A percentile compares a stretch with the other conserved stretches of the same genome.
These are phyloP conservation scores for Paratinospora sagittata DNA, from an alignment of 164 flowering plant species.

Conservation along the genomic window DNA sequence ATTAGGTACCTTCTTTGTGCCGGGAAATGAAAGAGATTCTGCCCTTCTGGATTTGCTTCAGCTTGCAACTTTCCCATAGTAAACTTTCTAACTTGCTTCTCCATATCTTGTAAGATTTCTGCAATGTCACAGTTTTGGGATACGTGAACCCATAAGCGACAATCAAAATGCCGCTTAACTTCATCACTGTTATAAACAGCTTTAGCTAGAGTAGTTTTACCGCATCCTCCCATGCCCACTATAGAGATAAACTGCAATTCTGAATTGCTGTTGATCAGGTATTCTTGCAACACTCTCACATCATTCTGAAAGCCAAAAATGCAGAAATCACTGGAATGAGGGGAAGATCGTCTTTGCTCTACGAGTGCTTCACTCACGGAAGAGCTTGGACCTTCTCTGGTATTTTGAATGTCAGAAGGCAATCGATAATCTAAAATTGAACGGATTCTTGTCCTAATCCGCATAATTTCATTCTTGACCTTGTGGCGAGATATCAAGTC, in stretches of 20 bases:
- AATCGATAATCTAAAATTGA: not conserved
- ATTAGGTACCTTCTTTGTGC: not conserved
- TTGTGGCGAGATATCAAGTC: not conserved
- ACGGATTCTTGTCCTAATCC: not conserved
- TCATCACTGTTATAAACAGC: not conserved
- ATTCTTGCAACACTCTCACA: not conserved
- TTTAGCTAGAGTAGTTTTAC: not conserved
- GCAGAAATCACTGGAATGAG: not conserved
- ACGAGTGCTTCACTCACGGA: not conserved
- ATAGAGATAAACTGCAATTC: not conserved
- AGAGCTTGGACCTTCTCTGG: not conserved
- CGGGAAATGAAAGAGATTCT: not conserved
- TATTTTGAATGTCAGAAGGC: not conserved
- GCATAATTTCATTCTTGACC: not conserved
- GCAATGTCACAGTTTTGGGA: constrained; percentile 13
- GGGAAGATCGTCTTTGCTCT: not conserved
- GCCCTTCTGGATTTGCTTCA: not conserved
- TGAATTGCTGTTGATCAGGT: not conserved
- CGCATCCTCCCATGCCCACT: constrained; percentile 1
- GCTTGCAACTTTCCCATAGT: not conserved
- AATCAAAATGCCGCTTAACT: not conserved
- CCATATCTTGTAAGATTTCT: constrained; percentile 8
- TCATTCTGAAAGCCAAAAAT: not conserved
- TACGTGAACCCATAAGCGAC: constrained; percentile 5
- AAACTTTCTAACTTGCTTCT: not conserved